phyloP scores from a whole-genome alignment of 129 eudicot species.

The Chrysanthemum seticuspe region DNA sequence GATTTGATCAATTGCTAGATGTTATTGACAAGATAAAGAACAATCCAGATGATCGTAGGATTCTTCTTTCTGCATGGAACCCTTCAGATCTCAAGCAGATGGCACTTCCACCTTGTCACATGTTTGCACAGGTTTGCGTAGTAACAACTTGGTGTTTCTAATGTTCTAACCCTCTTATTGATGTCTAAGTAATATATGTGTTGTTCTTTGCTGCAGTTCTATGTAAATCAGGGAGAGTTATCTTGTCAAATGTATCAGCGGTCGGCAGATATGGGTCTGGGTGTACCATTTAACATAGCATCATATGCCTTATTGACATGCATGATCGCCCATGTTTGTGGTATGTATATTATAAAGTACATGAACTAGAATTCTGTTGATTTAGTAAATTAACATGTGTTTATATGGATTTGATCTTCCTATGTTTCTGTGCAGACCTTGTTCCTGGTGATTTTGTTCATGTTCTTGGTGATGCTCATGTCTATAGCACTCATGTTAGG shows the following conservation, averaged over 20 bases:
- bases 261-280: constrained; percentile 97
- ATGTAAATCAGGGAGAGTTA: constrained; percentile 88
- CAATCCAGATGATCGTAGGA: constrained; percentile 85
- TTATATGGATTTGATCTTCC: not conserved
- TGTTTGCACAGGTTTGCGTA: constrained; percentile 87
- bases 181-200: constrained; percentile 5
- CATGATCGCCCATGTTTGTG: constrained; percentile 97
- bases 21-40: constrained; percentile 81
- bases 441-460: constrained; percentile 90
- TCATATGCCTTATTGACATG: constrained; percentile 86
- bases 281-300: constrained; percentile 95
- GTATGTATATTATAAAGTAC: constrained; percentile 39
- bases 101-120: constrained; percentile 99
- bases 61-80: constrained; percentile 94
- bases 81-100: constrained; percentile 91
- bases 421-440: constrained; percentile 50
- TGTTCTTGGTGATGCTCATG: constrained; percentile 90
- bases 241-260: constrained; percentile 98
- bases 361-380: not conserved
- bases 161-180: not conserved
- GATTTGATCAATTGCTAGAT: constrained; percentile 83
- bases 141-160: constrained; percentile 1
- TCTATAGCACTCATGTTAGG: constrained; percentile 68
- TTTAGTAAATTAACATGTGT: not conserved
- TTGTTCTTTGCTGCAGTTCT: constrained; percentile 52